Conservation (phyloP, 2,329 filamentous ascomycete species). For the Trichoderma simmonsii region DNA sequence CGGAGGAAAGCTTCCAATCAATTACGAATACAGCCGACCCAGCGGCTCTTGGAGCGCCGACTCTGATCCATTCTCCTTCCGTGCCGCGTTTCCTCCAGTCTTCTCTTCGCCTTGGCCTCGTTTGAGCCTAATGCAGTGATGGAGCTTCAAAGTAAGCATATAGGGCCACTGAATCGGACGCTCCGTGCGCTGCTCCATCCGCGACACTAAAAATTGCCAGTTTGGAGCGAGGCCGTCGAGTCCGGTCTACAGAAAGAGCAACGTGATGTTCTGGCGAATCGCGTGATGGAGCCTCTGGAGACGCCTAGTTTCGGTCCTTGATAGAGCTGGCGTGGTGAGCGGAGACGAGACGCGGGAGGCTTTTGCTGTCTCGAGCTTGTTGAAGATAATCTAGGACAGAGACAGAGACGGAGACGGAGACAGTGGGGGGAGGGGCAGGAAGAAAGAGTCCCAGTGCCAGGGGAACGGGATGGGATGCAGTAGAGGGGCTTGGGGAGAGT, state of each 20-base stretch:
- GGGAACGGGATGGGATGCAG: neutral
- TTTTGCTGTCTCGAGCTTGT: neutral
- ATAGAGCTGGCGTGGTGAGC: neutral
- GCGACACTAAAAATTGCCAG: neutral
- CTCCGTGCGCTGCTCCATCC: neutral
- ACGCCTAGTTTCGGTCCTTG: neutral
- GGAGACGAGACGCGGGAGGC: neutral
- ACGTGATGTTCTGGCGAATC: neutral
- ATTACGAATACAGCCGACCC: neutral
- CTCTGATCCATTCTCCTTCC: neutral
- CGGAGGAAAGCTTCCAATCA: neutral
- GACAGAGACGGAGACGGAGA: neutral
- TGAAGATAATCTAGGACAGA: neutral
- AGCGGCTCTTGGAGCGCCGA: neutral
- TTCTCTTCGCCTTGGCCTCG: neutral
- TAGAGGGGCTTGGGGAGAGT: neutral
- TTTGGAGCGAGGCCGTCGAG: neutral
- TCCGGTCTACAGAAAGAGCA: neutral
- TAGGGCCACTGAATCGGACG: neutral
- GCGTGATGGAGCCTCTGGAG: neutral
- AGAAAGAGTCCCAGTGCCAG: neutral
- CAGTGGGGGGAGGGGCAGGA: neutral
- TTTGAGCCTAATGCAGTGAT: slow-evolving; percentile 8
- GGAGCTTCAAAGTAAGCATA: slow-evolving; percentile 11
- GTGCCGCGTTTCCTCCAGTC: neutral